Percentiles rank a stretch among this genome's conserved stretches.
These are phyloP conservation scores for Favolaschia claudopus DNA, from an alignment of 768 basidiomycete species.

Conservation along the genomic window DNA sequence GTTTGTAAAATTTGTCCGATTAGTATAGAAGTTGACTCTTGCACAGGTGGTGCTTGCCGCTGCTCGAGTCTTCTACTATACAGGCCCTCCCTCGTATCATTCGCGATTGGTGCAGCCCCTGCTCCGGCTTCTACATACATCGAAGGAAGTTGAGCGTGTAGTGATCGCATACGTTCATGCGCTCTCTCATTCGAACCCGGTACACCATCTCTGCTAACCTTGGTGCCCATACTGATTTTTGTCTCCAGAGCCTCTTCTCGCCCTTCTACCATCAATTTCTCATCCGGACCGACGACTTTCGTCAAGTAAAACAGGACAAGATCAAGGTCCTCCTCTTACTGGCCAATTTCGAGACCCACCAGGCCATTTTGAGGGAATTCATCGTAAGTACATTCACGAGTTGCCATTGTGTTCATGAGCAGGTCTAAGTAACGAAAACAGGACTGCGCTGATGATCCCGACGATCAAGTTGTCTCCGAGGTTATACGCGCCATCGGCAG, in stretches of 20 bases:
- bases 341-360: constrained; percentile 70
- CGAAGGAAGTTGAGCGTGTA: constrained; percentile 78
- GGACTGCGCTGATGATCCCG: constrained; percentile 84
- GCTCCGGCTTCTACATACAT: constrained; percentile 71
- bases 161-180: constrained; percentile 75
- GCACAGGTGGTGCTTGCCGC: constrained; percentile 82
- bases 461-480: constrained; percentile 74
- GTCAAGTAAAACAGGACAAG: constrained; percentile 75
- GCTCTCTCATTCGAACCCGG: constrained; percentile 71
- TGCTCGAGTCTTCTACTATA: constrained; percentile 76
- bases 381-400: constrained; percentile 59
- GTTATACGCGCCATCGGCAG: constrained; percentile 83
- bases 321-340: constrained; percentile 76
- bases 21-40: neutral
- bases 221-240: neutral
- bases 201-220: constrained; percentile 44
- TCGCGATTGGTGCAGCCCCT: constrained; percentile 73
- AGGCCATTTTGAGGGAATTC: constrained; percentile 81
- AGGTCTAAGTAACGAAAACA: constrained; percentile 41
- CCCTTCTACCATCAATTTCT: constrained; percentile 72
- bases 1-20: constrained; percentile 51
- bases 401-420: neutral
- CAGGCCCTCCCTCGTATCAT: constrained; percentile 63
- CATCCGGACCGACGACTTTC: constrained; percentile 71
- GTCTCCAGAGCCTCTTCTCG: constrained; percentile 65